Evolutionary conservation across 805 yeast species (phyloP), one percentile per base, ranked within the genome.

Genomic region (Yarrowia divulgata): DNA sequence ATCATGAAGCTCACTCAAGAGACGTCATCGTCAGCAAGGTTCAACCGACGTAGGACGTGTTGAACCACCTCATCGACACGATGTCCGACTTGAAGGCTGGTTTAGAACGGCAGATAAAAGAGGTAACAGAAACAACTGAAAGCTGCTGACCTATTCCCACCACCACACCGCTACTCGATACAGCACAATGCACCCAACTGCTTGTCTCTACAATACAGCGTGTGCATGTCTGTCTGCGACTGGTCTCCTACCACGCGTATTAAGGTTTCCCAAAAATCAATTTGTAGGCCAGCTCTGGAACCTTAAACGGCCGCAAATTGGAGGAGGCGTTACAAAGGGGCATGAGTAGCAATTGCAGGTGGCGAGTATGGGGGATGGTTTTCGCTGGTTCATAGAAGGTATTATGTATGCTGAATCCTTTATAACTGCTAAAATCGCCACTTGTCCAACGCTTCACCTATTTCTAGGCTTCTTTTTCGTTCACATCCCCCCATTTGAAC

Each of bases 191-290:
- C 43, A 18, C 29, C 29, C 29, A 23, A 14, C 55, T 23, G 29
- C 29, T 23, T 23, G 29, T 23, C 29, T 16, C 1, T 29, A 50
- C 57, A 29, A 8, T 50, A 50, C 55, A 50, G 55, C 23, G 39
- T 50, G 23, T 34, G 58, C 43, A 37, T 14, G 37, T 8, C 4
- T 46, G 57, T n/a, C 43, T 54, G 43, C 60, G 16, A 18, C 3
- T 16, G 16, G 60, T 54, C 60, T 54, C 60, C 60, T 54, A 54
- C 60, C 60, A 54, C 60, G 60, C 60, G 60, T 54, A 39, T 54
- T 34, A 19, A 35, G 14, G 23, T 54, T 54, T 45, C 3, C 1
- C 16, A 4, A 5, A 23, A 23, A 54, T 54, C 60, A 54, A 54
- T 54, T 54, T 37, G 60, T n/a, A 37, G 23, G 45, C 13, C 37